Evolutionary conservation across 148 eudicot genomes (phyloP), one percentile per base, ranked within the genome.

Genomic region (Rhododendron mucronatum): DNA sequence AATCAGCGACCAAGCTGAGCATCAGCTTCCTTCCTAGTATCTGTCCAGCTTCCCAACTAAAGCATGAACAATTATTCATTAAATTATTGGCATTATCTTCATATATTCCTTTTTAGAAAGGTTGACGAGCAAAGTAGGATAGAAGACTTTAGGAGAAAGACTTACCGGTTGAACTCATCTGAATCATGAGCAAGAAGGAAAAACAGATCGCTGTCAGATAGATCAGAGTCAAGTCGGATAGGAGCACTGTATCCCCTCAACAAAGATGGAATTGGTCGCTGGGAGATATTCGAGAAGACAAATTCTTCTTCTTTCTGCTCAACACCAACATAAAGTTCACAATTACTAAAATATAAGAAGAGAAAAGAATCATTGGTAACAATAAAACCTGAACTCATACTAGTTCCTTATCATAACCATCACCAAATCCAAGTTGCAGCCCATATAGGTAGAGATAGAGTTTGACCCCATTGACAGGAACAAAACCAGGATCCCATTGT

Each of bases 1-100:
- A 94, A 87, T 94, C 96, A 35, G 92, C 91, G 47, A 95, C 99
- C 80, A 94, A 88, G 91, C 86, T 91, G 75, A 97, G 96, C 99
- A 95, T 97, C 91, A 97, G 78, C 88, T 97, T 95, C 89, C 99
- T 91, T 33, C 94, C 95, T 86, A 94, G 82, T 81, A 94, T 80
- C 88, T 97, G 99, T 37, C 99, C 98, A 21, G 99, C 94, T 90
- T 97, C 99, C 99, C 99, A 97, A 81, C 99, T 97, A 86, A 83
- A 80, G 88, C 33, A 75, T 12, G 69, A 73, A 57, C 55, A 67
- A 59, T 55, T 74, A 65, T 48, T 51, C 37, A 65, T 48, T 67
- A 51, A 35, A 23, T 18, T 81, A 81, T 61, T 28, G 23, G 20
- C 71, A 61, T 78, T 48, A 16, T 14, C 69, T 26, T 61, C 41